Conservation (phyloP, 345 rosid species). For the Citrus mangshanensis region DNA sequence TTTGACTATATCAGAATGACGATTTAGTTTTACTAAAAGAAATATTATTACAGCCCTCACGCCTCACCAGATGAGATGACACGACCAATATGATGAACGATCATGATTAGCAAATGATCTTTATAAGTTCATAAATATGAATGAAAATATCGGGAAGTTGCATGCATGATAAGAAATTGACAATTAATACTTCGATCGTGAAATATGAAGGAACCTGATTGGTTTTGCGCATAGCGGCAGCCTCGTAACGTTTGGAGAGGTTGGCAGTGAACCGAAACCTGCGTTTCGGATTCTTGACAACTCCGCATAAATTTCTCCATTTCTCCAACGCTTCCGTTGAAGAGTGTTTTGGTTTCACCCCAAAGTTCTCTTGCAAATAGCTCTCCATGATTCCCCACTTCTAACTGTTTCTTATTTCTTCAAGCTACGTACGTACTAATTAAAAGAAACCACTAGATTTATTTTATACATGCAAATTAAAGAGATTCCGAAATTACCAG, state of each 20-base stretch:
- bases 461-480: neutral
- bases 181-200: neutral
- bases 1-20: too few relatives aligned
- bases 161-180: too few relatives aligned
- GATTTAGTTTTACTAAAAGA: too few relatives aligned
- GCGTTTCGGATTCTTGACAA: slow-evolving; percentile 86
- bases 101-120: too few relatives aligned
- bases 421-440: neutral
- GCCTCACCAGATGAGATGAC: too few relatives aligned
- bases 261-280: slow-evolving; percentile 87
- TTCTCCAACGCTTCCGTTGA: slow-evolving; percentile 58
- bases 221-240: slow-evolving; percentile 84
- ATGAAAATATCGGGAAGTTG: too few relatives aligned
- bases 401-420: neutral
- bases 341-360: slow-evolving; percentile 63
- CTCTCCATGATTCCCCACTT: slow-evolving; percentile 46
- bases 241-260: slow-evolving; percentile 81
- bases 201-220: slow-evolving; percentile 34
- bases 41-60: too few relatives aligned
- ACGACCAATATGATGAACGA: too few relatives aligned
- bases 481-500: neutral
- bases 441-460: neutral
- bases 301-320: slow-evolving; percentile 69
- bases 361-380: slow-evolving; percentile 62
- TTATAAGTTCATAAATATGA: too few relatives aligned